Evolutionary conservation across 345 rosid species (phyloP).

Genomic region (Laguncularia racemosa): DNA sequence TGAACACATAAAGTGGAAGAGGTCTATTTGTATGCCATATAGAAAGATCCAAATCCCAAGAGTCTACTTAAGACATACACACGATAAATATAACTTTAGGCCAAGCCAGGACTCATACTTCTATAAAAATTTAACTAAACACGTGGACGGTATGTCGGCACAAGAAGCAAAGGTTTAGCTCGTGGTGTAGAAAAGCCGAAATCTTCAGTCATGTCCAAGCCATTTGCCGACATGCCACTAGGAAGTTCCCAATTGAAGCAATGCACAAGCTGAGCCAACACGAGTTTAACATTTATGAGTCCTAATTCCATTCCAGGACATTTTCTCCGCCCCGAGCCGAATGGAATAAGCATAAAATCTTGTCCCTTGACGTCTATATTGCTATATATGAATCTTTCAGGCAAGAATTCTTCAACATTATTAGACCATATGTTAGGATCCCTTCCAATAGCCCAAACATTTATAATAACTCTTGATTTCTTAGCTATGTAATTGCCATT

Average conservation of each 20-base stretch:
- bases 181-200: not conserved
- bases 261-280: conserved; percentile 7
- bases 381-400: no score
- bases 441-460: conserved; percentile 9
- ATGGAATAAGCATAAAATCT: no score
- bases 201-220: conserved; percentile 3
- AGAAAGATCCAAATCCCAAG: no score
- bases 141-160: conserved; percentile 1
- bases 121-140: not conserved
- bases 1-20: no score
- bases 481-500: not conserved
- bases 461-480: conserved; percentile 1
- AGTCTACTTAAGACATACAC: no score
- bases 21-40: no score
- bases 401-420: no score
- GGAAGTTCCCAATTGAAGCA: conserved; percentile 8
- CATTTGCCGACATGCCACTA: not conserved
- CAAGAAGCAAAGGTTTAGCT: conserved; percentile 1
- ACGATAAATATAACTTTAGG: no score
- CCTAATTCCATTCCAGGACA: conserved; percentile 5
- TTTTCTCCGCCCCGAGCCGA: no score
- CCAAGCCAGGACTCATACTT: no score
- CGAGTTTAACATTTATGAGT: not conserved
- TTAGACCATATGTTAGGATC: conserved; percentile 6
- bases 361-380: no score